Base-by-base conservation (phyloP, 306 rosid species). In the Mucuna pruriens region DNA sequence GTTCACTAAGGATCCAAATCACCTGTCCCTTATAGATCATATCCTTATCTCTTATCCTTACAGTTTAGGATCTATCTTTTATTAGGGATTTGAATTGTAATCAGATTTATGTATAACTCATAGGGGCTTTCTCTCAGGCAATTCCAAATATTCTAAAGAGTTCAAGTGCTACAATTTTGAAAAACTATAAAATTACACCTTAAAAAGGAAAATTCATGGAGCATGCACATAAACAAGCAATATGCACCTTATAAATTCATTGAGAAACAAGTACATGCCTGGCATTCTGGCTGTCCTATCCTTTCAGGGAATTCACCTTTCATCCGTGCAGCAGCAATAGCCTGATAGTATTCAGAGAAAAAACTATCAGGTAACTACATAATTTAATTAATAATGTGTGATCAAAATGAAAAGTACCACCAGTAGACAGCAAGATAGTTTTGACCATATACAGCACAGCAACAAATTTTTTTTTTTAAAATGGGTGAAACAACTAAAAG, bases 291-390 rank as follows among this genome's bases (percentile, higher is more conserved):
- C 84, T 95, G 99, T 77, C 99, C 99, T 63, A 88, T 78, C 84
- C 99, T 90, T 88, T 95, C 99, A 10, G 99, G 99, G 84, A 85
- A 92, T 76, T 95, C 99, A 42, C 99, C 99, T 80, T 95, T 95
- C 99, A 95, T 92, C 89, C 97, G 85, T 71, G 99, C 97, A 57
- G 99, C 82, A 23, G 99, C 99, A 89, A 95, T 92, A 71, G 99
- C 99, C 99, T 95, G 68, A 65, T 71, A 86, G 77, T 67, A 81
- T 74, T 80, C 23, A 57, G 58, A 64, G 64, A 76, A 71, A 82
- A 77, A 70, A 45, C 17, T 34, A 67, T 71, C 60, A 85, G 70
- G 16, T 60, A 66, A 61, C 48, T 46, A 64, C 46, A 51, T 49
- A 25, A 49, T 48, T 54, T 66, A 51, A 61, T 12, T 61, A 57